Conservation (phyloP, 495 filamentous ascomycete species). For the Penicillium malachiteum region DNA sequence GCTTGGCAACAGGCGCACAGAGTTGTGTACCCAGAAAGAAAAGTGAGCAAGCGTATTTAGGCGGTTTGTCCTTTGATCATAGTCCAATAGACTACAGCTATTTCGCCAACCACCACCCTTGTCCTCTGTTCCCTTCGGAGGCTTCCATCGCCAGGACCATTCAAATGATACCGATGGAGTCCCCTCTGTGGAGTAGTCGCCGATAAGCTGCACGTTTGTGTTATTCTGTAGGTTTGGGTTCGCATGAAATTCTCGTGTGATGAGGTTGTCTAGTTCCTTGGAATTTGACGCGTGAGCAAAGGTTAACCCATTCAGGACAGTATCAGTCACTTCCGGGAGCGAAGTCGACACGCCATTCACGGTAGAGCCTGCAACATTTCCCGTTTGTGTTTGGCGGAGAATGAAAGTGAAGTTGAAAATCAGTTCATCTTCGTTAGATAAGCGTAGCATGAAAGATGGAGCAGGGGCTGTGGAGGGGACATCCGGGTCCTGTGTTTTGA, state of each 20-base stretch:
- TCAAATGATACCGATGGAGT: constrained; percentile 83
- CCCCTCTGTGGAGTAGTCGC: constrained; percentile 80
- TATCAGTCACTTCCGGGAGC: constrained; percentile 57
- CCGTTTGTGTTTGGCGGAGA: constrained; percentile 64
- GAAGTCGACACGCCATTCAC: constrained; percentile 52
- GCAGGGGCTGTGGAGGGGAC: constrained; percentile 47
- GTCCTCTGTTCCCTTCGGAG: constrained; percentile 80
- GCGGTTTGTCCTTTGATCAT: constrained; percentile 88
- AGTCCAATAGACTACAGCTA: constrained; percentile 93
- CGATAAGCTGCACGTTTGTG: constrained; percentile 87
- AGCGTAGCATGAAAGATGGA: constrained; percentile 80
- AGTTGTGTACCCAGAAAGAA: constrained; percentile 91
- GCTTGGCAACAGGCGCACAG: constrained; percentile 32
- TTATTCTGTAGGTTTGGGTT: constrained; percentile 98
- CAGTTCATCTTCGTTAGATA: constrained; percentile 87
- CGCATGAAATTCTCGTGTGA: constrained; percentile 92
- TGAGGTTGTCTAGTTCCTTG: constrained; percentile 86
- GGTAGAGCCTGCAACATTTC: constrained; percentile 39
- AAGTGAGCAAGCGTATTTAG: constrained; percentile 86
- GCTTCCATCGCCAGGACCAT: constrained; percentile 96
- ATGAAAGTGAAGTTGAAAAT: constrained; percentile 90
- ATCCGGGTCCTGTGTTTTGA: constrained; percentile 71
- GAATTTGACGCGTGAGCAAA: constrained; percentile 84
- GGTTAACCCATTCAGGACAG: constrained; percentile 82
- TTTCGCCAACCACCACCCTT: constrained; percentile 92